Evolutionary conservation across 2,329 filamentous ascomycete species (phyloP).

Genomic region (Phialocephala subalpina): DNA sequence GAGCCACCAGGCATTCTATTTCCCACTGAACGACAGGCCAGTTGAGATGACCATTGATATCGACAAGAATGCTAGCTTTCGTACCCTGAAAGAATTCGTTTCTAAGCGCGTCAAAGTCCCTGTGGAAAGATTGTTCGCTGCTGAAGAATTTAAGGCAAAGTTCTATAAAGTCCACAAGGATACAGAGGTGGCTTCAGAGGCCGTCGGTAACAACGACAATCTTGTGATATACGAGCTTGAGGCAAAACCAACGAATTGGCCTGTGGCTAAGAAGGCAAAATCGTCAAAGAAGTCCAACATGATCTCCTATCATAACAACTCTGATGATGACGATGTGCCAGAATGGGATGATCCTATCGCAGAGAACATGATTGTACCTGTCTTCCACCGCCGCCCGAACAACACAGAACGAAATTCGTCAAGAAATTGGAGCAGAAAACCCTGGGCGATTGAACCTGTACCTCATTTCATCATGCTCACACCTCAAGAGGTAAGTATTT

Average conservation of each 20-base stretch:
- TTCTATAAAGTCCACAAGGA: conserved; percentile 91
- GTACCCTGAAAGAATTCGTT: conserved; percentile 73
- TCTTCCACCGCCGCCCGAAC: conserved; percentile 66
- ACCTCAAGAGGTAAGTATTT: conserved; percentile 68
- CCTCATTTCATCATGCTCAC: conserved; percentile 80
- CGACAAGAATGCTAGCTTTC: conserved; percentile 77
- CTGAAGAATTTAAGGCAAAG: conserved; percentile 82
- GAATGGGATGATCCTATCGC: conserved; percentile 67
- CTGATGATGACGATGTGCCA: conserved; percentile 54
- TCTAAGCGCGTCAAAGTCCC: conserved; percentile 73
- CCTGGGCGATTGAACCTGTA: conserved; percentile 43
- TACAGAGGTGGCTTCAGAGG: conserved; percentile 71
- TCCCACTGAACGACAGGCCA: conserved; percentile 76
- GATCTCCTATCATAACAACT: conserved; percentile 55
- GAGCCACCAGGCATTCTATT: conserved; percentile 77
- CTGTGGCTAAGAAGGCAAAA: conserved; percentile 50
- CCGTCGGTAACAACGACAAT: conserved; percentile 69
- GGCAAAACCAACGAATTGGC: conserved; percentile 79
- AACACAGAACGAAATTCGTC: conserved; percentile 38
- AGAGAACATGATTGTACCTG: conserved; percentile 74
- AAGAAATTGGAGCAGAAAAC: conserved; percentile 41
- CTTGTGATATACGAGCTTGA: conserved; percentile 82
- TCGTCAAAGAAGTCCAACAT: conserved; percentile 44
- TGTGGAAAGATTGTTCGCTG: conserved; percentile 73
- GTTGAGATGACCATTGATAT: conserved; percentile 80